These are phyloP conservation scores for Ceriops tagal DNA, from an alignment of 345 rosid species.

Conservation along the genomic window DNA sequence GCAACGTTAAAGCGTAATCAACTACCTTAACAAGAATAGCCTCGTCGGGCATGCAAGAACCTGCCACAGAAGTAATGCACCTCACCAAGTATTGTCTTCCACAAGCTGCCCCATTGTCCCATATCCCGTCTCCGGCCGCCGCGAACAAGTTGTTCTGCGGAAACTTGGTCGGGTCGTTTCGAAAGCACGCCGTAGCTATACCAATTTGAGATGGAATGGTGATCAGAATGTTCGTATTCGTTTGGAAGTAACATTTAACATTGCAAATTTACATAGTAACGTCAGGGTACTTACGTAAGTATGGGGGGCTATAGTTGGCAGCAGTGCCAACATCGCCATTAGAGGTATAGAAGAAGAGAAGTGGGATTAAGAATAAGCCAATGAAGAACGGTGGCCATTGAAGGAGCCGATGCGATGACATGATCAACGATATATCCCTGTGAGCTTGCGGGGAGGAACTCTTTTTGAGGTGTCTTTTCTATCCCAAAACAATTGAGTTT, in stretches of 20 bases:
- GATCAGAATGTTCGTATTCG: neutral
- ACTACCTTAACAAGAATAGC: slow-evolving; percentile 51
- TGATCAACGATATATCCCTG: too few species aligned
- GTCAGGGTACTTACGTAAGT: slow-evolving; percentile 39
- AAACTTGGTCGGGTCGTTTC: slow-evolving; percentile 40
- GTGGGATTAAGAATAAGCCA: neutral
- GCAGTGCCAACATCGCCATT: slow-evolving; percentile 48
- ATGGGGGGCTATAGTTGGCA: slow-evolving; percentile 42
- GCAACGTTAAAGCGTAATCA: slow-evolving; percentile 30
- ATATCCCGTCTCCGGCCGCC: slow-evolving; percentile 64
- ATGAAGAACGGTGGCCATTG: neutral
- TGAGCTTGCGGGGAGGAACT: too few species aligned
- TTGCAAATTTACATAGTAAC: neutral
- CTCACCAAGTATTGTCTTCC: slow-evolving; percentile 58
- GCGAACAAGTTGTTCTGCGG: slow-evolving; percentile 57
- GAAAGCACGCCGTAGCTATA: slow-evolving; percentile 45
- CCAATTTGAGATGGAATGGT: neutral
- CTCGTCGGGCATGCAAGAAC: slow-evolving; percentile 32
- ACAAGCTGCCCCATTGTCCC: slow-evolving; percentile 69
- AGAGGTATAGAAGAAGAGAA: neutral
- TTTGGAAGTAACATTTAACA: neutral
- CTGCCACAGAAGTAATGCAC: slow-evolving; percentile 49
- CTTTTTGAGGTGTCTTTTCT: too few species aligned
- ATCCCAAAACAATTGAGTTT: too few species aligned
- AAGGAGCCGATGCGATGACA: neutral